Evolutionary conservation across 164 flowering plant genomes (phyloP), one percentile per base, ranked within the genome.

Genomic region (Nelumbo lutea): DNA sequence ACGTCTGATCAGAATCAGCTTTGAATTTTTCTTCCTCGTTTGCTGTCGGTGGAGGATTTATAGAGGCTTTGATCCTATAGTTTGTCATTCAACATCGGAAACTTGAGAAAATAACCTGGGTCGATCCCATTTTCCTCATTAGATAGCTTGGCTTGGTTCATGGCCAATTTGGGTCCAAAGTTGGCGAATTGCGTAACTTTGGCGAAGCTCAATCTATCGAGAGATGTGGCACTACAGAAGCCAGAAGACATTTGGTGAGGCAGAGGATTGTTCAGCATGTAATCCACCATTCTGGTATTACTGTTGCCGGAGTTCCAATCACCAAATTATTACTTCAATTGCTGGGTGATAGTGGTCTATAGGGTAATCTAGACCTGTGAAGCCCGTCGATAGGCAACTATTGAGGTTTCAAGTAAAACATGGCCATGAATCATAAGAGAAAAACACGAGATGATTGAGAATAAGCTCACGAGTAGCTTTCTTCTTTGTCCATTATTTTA

Each of bases 161-260:
- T 68, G 11, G 76, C 87, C 67, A 86, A 66, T 73, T 88, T 91
- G 3, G 94, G 93, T 1, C 96, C 97, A 56, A 88, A 88, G 67
- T 91, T 97, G 0, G 97, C 94, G 64, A 91, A 91, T 69, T 94
- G 97, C 98, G 91, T 90, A 70, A 91, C 97, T 62, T 94, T 97
- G 0, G 91, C 90, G 45, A 90, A 93, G 81, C 91, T 88, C 72
- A 90, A 59, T 65, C 78, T 78, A 57, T 88, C 91, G 2, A 82
- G 70, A 65, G 89, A 79, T 41, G 67, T 72, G 1, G 86, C 73
- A 14, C 69, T 63, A n/a, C 72, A 64, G 62, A 77, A 80, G 47
- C 79, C 74, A n/a, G 83, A 60, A 5, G 82, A 10, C 0, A 50
- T 66, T 6, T 46, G 64, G 14, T 70, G 75, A 2, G 64, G 78